Evolutionary conservation across 2,329 filamentous ascomycete genomes (phyloP).

Genomic region (Cercospora nicotianae): DNA sequence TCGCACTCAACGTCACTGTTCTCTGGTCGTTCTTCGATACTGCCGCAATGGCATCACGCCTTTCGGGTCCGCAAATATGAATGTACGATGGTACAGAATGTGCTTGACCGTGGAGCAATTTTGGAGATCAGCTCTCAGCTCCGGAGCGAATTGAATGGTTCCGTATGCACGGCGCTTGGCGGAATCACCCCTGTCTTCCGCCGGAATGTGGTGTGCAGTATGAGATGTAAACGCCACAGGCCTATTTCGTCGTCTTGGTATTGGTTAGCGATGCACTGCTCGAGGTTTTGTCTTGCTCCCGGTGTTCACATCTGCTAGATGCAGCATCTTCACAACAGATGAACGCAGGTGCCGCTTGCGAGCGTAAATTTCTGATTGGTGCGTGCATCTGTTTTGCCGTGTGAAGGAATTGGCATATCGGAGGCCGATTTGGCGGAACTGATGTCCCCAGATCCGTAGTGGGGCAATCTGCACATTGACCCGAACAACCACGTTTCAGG

Average conservation of each 20-base stretch:
- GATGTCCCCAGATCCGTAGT: background rate
- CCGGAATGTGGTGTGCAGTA: background rate
- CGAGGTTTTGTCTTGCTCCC: background rate
- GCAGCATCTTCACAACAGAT: background rate
- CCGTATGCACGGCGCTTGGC: slow-evolving; percentile 1
- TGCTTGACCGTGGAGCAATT: background rate
- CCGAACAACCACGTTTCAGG: background rate
- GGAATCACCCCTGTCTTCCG: background rate
- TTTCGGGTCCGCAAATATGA: background rate
- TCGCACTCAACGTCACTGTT: background rate
- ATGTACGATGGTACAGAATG: background rate
- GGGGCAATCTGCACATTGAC: background rate
- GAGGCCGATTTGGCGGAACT: background rate
- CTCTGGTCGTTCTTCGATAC: background rate
- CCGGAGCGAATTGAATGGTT: background rate
- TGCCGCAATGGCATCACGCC: background rate
- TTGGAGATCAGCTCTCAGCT: background rate
- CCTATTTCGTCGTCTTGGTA: background rate
- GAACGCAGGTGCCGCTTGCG: too few relatives aligned
- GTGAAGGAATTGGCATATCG: background rate
- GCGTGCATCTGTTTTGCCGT: background rate
- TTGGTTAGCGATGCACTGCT: background rate
- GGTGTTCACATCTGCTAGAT: background rate
- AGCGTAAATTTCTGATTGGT: too few relatives aligned
- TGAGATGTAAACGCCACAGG: background rate